Evolutionary conservation across 1,284 basidiomycete species (phyloP), one percentile per base, ranked within the genome.

Genomic region (Ganoderma meredithae): DNA sequence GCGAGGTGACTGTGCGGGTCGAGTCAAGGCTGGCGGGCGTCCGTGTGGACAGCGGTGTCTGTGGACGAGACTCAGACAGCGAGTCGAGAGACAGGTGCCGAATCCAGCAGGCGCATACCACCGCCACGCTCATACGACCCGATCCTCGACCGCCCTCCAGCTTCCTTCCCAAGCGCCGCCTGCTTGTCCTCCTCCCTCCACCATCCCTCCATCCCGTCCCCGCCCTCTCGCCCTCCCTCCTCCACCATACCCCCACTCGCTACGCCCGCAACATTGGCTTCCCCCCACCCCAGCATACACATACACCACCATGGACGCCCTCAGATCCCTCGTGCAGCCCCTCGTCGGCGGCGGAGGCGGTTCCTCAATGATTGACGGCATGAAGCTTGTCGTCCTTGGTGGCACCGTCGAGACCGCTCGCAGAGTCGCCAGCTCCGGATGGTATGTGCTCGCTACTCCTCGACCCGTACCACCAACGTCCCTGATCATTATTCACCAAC

Each of bases 371-470:
- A 86, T 94, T 80, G 92, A 94, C 76, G 93, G 92, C 72, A 89
- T 94, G 83, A 94, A 94, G 81, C 91, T 94, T 76, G 92, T 94
- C 79, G 91, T 94, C 62, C 85, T 94, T 64, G 92, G 92, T 71
- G 92, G 93, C 69, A 94, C 93, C 5, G 92, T 94, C 69, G 93
- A 94, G 82, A 94, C 92, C 1, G 93, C 92, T 0, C 83, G 93
- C 74, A 83, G 93, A 73, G 88, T 93, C 59, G 91, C 91, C 25
- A 92, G 90, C 79, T 90, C 90, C 68, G 93, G 91, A 60, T 94
- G 92, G 92, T 91, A 69, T 67, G 77, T 72, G 31, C 63, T 25
- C 62, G 44, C 17, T 25, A 36, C 52, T 41, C 15, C 31, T 22
- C 25, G 27, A 27, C 19, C 44, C 43, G 44, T 25, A 39, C 59